phyloP scores from a whole-genome alignment of 352 stramenopile genomes.

The Phytophthora palmivora region DNA sequence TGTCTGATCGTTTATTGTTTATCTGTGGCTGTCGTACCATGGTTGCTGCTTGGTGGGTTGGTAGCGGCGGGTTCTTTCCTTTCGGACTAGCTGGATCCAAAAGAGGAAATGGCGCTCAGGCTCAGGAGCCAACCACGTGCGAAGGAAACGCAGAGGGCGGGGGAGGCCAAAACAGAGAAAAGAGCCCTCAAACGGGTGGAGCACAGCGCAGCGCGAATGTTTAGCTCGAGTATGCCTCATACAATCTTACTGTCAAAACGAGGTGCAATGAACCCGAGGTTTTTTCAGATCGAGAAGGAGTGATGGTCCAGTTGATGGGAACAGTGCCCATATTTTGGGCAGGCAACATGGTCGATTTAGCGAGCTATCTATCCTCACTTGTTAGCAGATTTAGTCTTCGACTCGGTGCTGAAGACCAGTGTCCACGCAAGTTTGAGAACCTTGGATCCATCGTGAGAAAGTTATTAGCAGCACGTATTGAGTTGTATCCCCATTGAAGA shows the following conservation, averaged over 20 bases:
- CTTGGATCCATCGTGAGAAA: too few species aligned
- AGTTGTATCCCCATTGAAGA: too few species aligned
- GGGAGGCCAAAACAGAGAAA: constrained; percentile 35
- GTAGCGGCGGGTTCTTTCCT: constrained; percentile 35
- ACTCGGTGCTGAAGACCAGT: too few species aligned
- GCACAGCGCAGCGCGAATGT: constrained; percentile 39
- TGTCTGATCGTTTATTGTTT: constrained; percentile 5
- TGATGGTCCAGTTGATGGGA: constrained; percentile 13
- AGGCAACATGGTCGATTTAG: too few species aligned
- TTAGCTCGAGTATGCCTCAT: constrained; percentile 39
- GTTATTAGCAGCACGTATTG: too few species aligned
- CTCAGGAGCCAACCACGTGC: constrained; percentile 17
- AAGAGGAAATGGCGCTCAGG: constrained; percentile 59
- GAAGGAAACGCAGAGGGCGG: constrained; percentile 16
- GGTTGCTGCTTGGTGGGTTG: constrained; percentile 48
- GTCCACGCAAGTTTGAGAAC: too few species aligned
- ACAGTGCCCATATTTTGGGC: constrained; percentile 7
- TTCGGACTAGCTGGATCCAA: constrained; percentile 58
- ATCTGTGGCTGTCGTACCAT: constrained; percentile 40
- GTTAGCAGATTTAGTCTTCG: too few species aligned
- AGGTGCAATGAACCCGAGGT: constrained; percentile 51
- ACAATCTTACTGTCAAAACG: constrained; percentile 42
- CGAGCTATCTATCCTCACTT: too few species aligned
- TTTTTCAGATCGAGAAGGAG: constrained; percentile 28
- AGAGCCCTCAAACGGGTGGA: constrained; percentile 64